Base-by-base conservation (phyloP, 202 grass and related monocot genomes). In the Elaeis oleifera region DNA sequence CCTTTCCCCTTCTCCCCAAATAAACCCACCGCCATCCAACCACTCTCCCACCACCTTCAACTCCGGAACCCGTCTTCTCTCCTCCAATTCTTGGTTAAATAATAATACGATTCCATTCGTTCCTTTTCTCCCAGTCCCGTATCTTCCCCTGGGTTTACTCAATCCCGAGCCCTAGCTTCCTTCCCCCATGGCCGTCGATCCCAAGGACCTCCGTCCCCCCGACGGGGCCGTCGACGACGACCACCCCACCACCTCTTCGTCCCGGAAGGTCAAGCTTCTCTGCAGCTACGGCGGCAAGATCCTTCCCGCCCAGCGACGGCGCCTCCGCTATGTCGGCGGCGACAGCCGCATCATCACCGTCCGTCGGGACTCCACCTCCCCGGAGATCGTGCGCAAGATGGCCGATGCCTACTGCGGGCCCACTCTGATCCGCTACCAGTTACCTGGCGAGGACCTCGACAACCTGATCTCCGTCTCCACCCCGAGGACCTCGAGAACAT, bases 401-500 rank as follows among this genome's bases (percentile, higher is more conserved):
- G 27, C 66, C 48, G 94, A 99, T 24, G 85, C 88, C 4, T 89
- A 81, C 79, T 68, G 36, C 36, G 36, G 36, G 36, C 36, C 36
- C 9, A 14, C 36, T 13, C 36, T 44, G 9, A 44, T 44, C 36
- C 36, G 36, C 36, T 99, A 99, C 72, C 94, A 94, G 80, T 82
- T 99, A 69, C 94, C 94, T 1, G 95, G 94, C 56, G 88, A 94
- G 67, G 95, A 87, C 17, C 83, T 99, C 23, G 95, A 99, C 71
- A 73, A 85, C 17, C 85, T 99, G 69, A 87, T 99, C 80, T 94
- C 95, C 14, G 95, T 99, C 50, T 94, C 95, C 68, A 94, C 88
- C 6, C 76, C 23, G 95, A 99, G 69, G 95, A 99, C 81, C 89
- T 99, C 75, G 95, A 99, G 61, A 94, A 89, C 56, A 99, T 99